phyloP scores from a whole-genome alignment of 1,139 yeast genomes.

The Pichia sp. region DNA sequence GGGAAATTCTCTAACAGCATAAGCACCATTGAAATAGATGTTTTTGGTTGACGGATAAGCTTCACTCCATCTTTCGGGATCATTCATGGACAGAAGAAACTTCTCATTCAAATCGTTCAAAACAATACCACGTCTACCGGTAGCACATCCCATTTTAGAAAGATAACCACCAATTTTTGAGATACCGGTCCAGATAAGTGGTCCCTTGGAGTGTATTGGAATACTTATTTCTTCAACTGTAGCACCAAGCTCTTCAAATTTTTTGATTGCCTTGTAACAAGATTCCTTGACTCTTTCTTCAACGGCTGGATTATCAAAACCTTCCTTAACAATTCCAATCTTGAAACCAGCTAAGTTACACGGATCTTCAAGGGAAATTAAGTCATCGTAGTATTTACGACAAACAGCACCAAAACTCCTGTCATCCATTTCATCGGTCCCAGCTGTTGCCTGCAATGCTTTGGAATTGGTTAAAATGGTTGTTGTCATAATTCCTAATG shows the following conservation, averaged over 20 bases:
- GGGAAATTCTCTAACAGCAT: slow-evolving; percentile 27
- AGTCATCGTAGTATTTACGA: slow-evolving; percentile 4
- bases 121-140: slow-evolving; percentile 22
- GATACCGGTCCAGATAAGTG: slow-evolving; percentile 30
- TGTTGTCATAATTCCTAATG: slow-evolving; percentile 37
- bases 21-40: slow-evolving; percentile 27
- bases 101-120: slow-evolving; percentile 15
- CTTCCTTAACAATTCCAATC: slow-evolving; percentile 30
- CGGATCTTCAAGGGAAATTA: slow-evolving; percentile 26
- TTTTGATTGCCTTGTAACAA: slow-evolving; percentile 24
- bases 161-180: slow-evolving; percentile 26
- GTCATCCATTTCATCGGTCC: slow-evolving; percentile 31
- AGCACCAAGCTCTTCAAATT: slow-evolving; percentile 28
- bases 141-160: slow-evolving; percentile 21
- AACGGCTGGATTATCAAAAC: slow-evolving; percentile 28
- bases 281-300: slow-evolving; percentile 25
- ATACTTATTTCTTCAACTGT: slow-evolving; percentile 28
- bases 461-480: slow-evolving; percentile 29
- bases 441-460: slow-evolving; percentile 28
- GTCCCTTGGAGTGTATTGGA: slow-evolving; percentile 30
- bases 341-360: slow-evolving; percentile 25
- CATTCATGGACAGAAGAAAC: slow-evolving; percentile 8
- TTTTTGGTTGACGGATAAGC: slow-evolving; percentile 28
- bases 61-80: slow-evolving; percentile 26
- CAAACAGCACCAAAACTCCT: slow-evolving; percentile 20